Evolutionary conservation across 2,329 filamentous ascomycete species (phyloP).

Genomic region (Fusarium hainanense): DNA sequence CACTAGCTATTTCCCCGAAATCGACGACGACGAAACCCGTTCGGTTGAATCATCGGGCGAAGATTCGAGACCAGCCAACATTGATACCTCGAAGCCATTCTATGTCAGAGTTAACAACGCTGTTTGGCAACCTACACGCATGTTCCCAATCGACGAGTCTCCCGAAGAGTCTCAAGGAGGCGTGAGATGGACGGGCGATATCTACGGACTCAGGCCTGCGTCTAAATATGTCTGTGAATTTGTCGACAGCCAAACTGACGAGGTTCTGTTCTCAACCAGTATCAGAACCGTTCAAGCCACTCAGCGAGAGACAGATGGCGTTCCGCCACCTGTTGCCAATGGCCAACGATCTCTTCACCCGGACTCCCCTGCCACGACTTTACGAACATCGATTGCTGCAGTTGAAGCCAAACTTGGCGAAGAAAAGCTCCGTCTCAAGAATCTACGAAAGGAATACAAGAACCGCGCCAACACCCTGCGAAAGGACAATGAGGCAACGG

Average conservation of each 20-base stretch:
- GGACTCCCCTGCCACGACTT: conserved; percentile 79
- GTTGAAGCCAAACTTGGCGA: conserved; percentile 77
- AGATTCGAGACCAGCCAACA: conserved; percentile 57
- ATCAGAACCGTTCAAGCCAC: conserved; percentile 71
- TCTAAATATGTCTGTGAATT: conserved; percentile 85
- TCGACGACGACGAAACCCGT: conserved; percentile 50
- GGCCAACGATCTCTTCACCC: conserved; percentile 73
- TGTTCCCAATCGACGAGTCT: conserved; percentile 61
- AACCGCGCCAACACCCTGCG: conserved; percentile 72
- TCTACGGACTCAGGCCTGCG: conserved; percentile 75
- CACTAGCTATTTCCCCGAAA: conserved; percentile 71
- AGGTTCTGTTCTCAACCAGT: conserved; percentile 76
- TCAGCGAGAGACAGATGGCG: conserved; percentile 48
- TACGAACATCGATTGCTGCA: conserved; percentile 79
- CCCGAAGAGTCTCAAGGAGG: conserved; percentile 52
- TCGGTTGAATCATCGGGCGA: conserved; percentile 46
- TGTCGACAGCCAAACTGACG: conserved; percentile 72
- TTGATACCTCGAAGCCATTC: conserved; percentile 79
- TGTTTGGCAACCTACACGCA: conserved; percentile 81
- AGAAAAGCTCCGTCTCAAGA: conserved; percentile 75
- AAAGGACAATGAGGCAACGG: conserved; percentile 79
- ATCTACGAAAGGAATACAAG: conserved; percentile 79
- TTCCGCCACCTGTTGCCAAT: conserved; percentile 50
- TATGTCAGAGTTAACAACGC: conserved; percentile 83
- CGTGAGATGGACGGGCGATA: conserved; percentile 75